Evolutionary conservation across 2,329 filamentous ascomycete genomes (phyloP), one percentile per base, ranked within the genome.

Genomic region (Sclerotinia subarctica): DNA sequence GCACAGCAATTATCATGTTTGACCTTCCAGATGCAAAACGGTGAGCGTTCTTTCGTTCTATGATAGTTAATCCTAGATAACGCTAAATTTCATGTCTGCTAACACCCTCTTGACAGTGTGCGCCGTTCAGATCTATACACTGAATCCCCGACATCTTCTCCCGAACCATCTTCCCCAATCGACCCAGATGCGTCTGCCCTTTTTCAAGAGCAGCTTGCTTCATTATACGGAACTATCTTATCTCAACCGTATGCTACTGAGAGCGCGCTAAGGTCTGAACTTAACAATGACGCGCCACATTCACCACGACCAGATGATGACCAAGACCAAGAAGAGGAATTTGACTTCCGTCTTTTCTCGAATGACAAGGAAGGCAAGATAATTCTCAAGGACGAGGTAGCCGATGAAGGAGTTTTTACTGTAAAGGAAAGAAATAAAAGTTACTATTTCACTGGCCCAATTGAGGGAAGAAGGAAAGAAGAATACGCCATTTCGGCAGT

Each of bases 301-400:
- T 38, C 32, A 51, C 11, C 35, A 42, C 52, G 19, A 57, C n/a
- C 60, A 15, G 3, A 70, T 73, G 44, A 52, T 5, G 26, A 15
- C 10, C 42, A 24, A 32, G 63, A 58, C 42, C 42, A 73, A 29
- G 70, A 82, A 59, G 81, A 82, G 64, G 73, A 69, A 64, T 88
- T 87, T 71, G 81, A 83, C 66, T 89, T 89, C 74, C 81, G 84
- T 11, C 81, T 89, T 38, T 89, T 89, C 74, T 71, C 74, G 5
- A 66, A 68, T 46, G 81, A 56, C 78, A 58, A 59, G 13, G 52
- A 29, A 15, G 52, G 53, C 35, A 87, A 83, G 68, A 81, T 89
- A 24, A 77, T 87, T 2, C 78, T 89, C 24, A 78, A 80, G 26
- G 72, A 78, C 19, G 80, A 83, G 35, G 75, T 72, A 4, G 71